Base-by-base conservation (phyloP, 1,139 yeast genomes). In the Pichia sp. region DNA sequence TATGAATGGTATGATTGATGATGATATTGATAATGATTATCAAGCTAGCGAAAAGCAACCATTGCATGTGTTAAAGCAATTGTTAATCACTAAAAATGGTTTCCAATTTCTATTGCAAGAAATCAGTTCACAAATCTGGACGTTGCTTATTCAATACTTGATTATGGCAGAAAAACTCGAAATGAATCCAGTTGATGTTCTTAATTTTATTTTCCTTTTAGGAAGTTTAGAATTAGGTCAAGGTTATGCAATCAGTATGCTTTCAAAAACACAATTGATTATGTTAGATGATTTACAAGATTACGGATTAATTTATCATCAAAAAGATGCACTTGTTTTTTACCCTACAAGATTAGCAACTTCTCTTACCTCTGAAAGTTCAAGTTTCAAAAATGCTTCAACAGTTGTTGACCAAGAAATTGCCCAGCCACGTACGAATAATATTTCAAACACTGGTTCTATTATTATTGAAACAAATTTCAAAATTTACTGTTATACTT, bases 101-200 rank as follows among this genome's bases (percentile, higher is more conserved):
- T 92, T 92, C 64, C 98, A 92, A 68, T 92, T 92, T 61, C 68
- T 92, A 52, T 69, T 92, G 43, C 98, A 92, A 64, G 97, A 90
- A 60, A 85, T 85, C 27, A 89, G 88, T 64, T 87, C 96, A 1
- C 99, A 92, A 66, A 84, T 92, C 16, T 92, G 99, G 99, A 84
- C 96, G 0, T 70, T 92, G 38, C 68, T 92, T 39, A 69, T 92
- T 44, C 97, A 92, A 64, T 94, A 94, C 63, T 70, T 94, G 53
- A 85, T 85, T 62, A 76, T 88, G 73, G 79, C 97, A 0, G 94
- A 87, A 58, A 82, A 82, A 41, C 72, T 87, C 44, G 80, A 85
- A 59, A 87, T 90, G 96, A 96, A 92, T 66, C 94, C 96, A 0
- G 98, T 92, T 26, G 98, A 94, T 61, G 96, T 92, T 39, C 72